Evolutionary conservation across 495 filamentous ascomycete species (phyloP).

Genomic region (Podospora tetraspora): DNA sequence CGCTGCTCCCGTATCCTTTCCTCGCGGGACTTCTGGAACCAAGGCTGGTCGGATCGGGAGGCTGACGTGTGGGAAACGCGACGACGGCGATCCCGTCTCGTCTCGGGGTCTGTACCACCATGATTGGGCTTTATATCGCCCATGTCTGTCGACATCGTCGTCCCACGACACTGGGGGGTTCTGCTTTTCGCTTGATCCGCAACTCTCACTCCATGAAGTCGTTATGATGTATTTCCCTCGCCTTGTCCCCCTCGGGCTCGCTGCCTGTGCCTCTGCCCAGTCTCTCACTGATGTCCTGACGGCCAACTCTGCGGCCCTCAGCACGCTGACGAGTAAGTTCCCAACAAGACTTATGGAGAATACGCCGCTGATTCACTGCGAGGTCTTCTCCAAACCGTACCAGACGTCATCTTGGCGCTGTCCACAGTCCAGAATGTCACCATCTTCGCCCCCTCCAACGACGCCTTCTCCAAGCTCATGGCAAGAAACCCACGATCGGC

Average conservation of each 20-base stretch:
- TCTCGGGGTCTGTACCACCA: neutral
- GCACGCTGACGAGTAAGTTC: conserved; percentile 34
- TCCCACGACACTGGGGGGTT: conserved; percentile 1
- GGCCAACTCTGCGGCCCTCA: conserved; percentile 31
- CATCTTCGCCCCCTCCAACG: conserved; percentile 58
- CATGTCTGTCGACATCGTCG: neutral
- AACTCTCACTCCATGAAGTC: neutral
- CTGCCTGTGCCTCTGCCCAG: conserved; percentile 27
- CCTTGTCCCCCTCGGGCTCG: conserved; percentile 15
- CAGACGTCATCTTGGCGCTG: conserved; percentile 18
- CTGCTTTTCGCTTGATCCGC: neutral
- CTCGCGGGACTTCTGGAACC: neutral
- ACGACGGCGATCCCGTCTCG: neutral
- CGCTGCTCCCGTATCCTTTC: neutral
- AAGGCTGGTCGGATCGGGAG: neutral
- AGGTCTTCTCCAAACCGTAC: conserved; percentile 19
- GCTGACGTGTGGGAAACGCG: neutral
- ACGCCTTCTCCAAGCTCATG: conserved; percentile 46
- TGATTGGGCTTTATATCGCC: neutral
- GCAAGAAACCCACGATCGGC: conserved; percentile 29
- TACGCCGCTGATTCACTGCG: neutral
- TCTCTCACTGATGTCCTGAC: conserved; percentile 30
- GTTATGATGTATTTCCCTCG: conserved; percentile 19
- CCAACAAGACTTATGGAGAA: conserved; percentile 16
- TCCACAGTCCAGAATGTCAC: conserved; percentile 46